These are phyloP conservation scores for Penicillium sp. DNA, from an alignment of 2,329 filamentous ascomycete species.

Conservation along the genomic window DNA sequence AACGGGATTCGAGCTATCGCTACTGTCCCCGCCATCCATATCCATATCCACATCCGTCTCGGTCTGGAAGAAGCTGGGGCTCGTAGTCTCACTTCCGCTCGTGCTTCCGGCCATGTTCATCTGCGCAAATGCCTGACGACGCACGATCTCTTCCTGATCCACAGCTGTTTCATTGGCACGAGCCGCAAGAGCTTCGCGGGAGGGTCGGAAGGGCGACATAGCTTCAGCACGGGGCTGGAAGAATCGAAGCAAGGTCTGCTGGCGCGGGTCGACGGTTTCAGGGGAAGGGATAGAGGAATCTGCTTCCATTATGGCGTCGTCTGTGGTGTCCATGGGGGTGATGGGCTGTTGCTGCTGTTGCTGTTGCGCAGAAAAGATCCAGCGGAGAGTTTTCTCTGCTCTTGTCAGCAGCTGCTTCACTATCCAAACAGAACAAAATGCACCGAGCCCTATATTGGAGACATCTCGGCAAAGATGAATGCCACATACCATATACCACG, in stretches of 20 bases:
- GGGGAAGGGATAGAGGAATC: slow-evolving; percentile 28
- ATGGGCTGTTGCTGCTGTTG: slow-evolving; percentile 31
- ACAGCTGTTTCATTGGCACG: slow-evolving; percentile 28
- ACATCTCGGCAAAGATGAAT: background rate
- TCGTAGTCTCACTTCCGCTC: slow-evolving; percentile 30
- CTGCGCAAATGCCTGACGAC: slow-evolving; percentile 24
- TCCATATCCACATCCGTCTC: slow-evolving; percentile 37
- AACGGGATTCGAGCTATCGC: slow-evolving; percentile 23
- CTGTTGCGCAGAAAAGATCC: slow-evolving; percentile 48
- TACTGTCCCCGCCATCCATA: slow-evolving; percentile 35
- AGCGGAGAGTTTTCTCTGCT: slow-evolving; percentile 47
- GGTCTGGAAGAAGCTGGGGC: slow-evolving; percentile 24
- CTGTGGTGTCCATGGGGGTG: slow-evolving; percentile 22
- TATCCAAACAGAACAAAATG: background rate
- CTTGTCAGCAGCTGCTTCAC: slow-evolving; percentile 23
- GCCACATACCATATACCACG: slow-evolving; percentile 56
- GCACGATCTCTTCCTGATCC: slow-evolving; percentile 23
- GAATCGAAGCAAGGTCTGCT: slow-evolving; percentile 47
- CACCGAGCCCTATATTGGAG: background rate
- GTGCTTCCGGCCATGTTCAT: slow-evolving; percentile 22
- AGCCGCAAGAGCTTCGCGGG: slow-evolving; percentile 28
- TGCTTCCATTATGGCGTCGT: slow-evolving; percentile 35
- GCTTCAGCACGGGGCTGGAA: slow-evolving; percentile 38
- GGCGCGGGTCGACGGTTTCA: slow-evolving; percentile 42
- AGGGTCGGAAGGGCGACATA: slow-evolving; percentile 22